These are phyloP conservation scores for Quercus lobata DNA, from an alignment of 331 rosid species.

Conservation along the genomic window DNA sequence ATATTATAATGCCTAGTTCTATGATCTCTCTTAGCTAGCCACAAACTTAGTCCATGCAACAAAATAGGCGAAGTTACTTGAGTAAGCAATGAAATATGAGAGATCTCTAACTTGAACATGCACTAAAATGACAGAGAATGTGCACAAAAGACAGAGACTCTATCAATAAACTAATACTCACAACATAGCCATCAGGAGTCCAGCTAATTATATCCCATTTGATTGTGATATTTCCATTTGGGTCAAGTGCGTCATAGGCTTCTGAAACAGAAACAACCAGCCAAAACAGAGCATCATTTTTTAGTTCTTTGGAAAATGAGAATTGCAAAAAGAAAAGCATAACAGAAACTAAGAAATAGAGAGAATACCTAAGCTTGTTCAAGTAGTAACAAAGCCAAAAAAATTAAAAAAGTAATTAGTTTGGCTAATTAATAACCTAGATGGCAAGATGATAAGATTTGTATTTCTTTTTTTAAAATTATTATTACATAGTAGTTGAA, in stretches of 20 bases:
- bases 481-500: not conserved
- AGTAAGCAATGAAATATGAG: not conserved
- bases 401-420: not conserved
- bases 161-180: conserved; percentile 22
- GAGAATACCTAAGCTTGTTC: not conserved
- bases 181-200: conserved; percentile 56
- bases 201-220: conserved; percentile 60
- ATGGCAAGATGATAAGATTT: not conserved
- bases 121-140: not conserved
- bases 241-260: conserved; percentile 59
- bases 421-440: not conserved
- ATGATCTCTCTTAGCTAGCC: not conserved
- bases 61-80: not conserved
- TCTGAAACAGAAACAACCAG: conserved; percentile 31
- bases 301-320: not conserved
- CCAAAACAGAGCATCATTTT: not conserved
- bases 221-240: conserved; percentile 54
- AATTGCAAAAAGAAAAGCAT: not conserved
- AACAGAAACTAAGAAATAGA: not conserved
- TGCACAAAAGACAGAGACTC: not conserved
- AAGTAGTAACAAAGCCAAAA: not conserved
- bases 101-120: not conserved
- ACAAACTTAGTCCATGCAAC: not conserved
- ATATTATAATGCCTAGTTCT: not conserved
- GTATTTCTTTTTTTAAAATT: not conserved